Percentiles rank a stretch among this genome's conserved stretches.
Conservation (phyloP, 1,139 yeast genomes). For the Scheffersomyces parashehatae region DNA sequence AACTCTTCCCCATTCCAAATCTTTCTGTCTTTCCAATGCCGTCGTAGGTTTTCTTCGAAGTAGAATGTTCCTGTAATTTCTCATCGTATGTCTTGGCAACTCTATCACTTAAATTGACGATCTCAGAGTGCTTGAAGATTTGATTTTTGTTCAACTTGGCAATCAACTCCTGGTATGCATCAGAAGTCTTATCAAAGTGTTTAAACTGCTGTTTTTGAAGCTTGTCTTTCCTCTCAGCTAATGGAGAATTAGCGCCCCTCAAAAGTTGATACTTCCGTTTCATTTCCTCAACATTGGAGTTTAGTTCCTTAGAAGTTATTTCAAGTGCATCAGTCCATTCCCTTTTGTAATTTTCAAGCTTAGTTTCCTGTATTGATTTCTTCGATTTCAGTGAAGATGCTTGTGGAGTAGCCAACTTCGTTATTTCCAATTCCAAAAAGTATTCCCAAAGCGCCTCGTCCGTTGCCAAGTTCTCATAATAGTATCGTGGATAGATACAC, state of each 20-base stretch:
- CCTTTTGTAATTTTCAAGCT: slow-evolving; percentile 1
- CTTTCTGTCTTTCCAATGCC: slow-evolving; percentile 30
- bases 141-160: slow-evolving; percentile 15
- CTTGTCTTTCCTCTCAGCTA: slow-evolving; percentile 15
- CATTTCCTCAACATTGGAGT: slow-evolving; percentile 14
- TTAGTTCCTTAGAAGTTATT: slow-evolving; percentile 1
- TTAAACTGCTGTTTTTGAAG: slow-evolving; percentile 27
- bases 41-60: slow-evolving; percentile 6
- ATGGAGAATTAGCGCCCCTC: slow-evolving; percentile 12
- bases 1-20: slow-evolving; percentile 29
- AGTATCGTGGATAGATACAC: slow-evolving; percentile 27
- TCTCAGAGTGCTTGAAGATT: slow-evolving; percentile 38
- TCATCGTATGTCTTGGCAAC: slow-evolving; percentile 4
- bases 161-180: slow-evolving; percentile 17
- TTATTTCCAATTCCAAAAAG: slow-evolving; percentile 10
- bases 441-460: slow-evolving; percentile 42
- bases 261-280: slow-evolving; percentile 18
- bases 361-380: not conserved
- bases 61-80: slow-evolving; percentile 4
- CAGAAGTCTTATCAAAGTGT: slow-evolving; percentile 22
- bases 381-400: not conserved
- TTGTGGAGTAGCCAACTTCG: slow-evolving; percentile 3
- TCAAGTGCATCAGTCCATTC: slow-evolving; percentile 30
- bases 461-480: slow-evolving; percentile 29
- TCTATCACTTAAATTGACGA: slow-evolving; percentile 21